phyloP scores from a whole-genome alignment of 2,329 filamentous ascomycete genomes.

The Colletotrichum chrysophilum region DNA sequence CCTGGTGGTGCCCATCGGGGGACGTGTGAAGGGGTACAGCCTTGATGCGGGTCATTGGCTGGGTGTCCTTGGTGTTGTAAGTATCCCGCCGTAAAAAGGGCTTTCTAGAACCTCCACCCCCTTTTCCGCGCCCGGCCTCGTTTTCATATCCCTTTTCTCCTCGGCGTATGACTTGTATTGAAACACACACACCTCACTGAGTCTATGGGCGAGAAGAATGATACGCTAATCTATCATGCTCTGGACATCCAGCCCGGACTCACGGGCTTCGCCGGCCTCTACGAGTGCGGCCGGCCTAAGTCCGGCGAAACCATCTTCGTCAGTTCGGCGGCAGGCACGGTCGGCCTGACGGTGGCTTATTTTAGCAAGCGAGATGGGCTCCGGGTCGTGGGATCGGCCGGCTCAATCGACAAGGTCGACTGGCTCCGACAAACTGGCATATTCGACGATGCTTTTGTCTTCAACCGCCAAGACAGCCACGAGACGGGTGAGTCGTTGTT shows the following conservation, averaged over 20 bases:
- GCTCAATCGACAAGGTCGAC: neutral
- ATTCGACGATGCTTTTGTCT: neutral
- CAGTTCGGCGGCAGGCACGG: slow-evolving; percentile 66
- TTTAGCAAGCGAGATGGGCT: neutral
- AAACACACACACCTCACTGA: neutral
- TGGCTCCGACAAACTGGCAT: neutral
- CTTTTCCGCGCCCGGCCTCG: neutral
- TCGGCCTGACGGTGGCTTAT: neutral
- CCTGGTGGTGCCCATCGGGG: neutral
- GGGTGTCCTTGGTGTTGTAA: neutral
- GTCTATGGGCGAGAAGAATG: neutral
- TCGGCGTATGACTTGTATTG: neutral
- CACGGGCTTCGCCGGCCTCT: slow-evolving; percentile 76
- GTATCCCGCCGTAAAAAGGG: neutral
- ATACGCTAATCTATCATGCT: neutral
- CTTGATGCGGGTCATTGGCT: neutral
- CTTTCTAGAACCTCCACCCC: neutral
- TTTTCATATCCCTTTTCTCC: neutral
- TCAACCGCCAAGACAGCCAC: neutral
- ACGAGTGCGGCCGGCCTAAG: slow-evolving; percentile 77
- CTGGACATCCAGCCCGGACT: slow-evolving; percentile 60
- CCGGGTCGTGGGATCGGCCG: neutral
- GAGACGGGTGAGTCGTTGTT: slow-evolving; percentile 53
- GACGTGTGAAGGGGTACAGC: neutral
- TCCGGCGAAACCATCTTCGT: slow-evolving; percentile 82